Evolutionary conservation across 768 basidiomycete genomes (phyloP).

Genomic region (Phanerochaete sordida): DNA sequence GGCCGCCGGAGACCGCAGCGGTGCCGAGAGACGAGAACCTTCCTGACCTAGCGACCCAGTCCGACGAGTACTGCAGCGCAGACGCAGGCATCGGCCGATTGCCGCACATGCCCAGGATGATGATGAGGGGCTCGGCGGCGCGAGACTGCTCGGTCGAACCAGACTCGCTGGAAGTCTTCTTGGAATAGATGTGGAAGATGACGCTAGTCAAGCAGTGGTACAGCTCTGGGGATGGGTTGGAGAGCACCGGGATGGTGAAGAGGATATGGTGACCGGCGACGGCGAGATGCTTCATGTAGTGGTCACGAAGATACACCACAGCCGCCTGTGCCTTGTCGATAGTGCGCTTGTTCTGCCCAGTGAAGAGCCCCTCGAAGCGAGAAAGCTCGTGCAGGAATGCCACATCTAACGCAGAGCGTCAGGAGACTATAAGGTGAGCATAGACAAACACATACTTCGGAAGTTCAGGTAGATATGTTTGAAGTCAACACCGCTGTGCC

Average conservation of each 20-base stretch:
- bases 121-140: constrained; percentile 15
- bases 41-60: constrained; percentile 15
- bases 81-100: constrained; percentile 10
- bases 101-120: constrained; percentile 22
- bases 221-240: neutral
- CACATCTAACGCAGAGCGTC: constrained; percentile 8
- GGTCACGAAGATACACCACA: constrained; percentile 18
- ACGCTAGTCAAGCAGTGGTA: constrained; percentile 13
- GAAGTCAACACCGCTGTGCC: constrained; percentile 10
- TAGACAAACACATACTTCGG: constrained; percentile 9
- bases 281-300: constrained; percentile 19
- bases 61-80: constrained; percentile 12
- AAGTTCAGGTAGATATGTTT: constrained; percentile 24
- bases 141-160: neutral
- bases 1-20: constrained; percentile 15
- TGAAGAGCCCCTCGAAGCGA: constrained; percentile 17
- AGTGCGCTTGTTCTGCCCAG: constrained; percentile 9
- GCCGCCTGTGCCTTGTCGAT: constrained; percentile 18
- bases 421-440: neutral
- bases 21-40: constrained; percentile 19
- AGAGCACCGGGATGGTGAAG: constrained; percentile 23
- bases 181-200: constrained; percentile 17
- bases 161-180: constrained; percentile 6
- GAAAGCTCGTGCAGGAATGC: constrained; percentile 23
- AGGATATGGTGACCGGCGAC: constrained; percentile 19